Percentiles rank a stretch among this genome's conserved stretches.
phyloP scores from a whole-genome alignment of 2,329 filamentous ascomycete species.

The Chrysoporthe cubensis region DNA sequence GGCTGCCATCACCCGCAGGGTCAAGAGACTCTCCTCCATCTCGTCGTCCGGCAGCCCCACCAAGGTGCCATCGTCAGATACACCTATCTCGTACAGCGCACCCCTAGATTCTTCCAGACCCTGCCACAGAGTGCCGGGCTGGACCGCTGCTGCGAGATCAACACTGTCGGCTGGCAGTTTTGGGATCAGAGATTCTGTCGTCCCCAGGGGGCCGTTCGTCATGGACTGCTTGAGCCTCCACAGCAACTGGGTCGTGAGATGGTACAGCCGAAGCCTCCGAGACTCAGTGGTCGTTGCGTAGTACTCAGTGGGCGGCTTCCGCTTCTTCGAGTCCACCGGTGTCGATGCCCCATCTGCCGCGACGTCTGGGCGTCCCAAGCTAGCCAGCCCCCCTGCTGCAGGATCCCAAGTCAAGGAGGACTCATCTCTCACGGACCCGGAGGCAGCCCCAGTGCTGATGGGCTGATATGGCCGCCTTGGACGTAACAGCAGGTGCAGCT shows the following conservation, averaged over 20 bases:
- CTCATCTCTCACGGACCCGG: constrained; percentile 19
- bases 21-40: constrained; percentile 86
- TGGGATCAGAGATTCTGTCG: constrained; percentile 69
- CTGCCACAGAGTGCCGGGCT: constrained; percentile 65
- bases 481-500: constrained; percentile 84
- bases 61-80: constrained; percentile 91
- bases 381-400: constrained; percentile 31
- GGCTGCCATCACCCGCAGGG: constrained; percentile 86
- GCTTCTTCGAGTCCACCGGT: constrained; percentile 11
- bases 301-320: constrained; percentile 15
- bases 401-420: constrained; percentile 12
- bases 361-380: neutral
- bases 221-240: constrained; percentile 95
- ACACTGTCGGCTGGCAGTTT: constrained; percentile 69
- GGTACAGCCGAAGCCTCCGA: constrained; percentile 82
- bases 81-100: constrained; percentile 93
- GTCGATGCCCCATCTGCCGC: constrained; percentile 39
- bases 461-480: constrained; percentile 70
- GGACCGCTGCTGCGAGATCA: constrained; percentile 50
- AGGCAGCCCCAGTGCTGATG: constrained; percentile 61
- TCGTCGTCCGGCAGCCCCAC: constrained; percentile 89
- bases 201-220: constrained; percentile 57
- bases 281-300: constrained; percentile 58
- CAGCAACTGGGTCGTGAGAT: constrained; percentile 90
- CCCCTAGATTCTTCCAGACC: constrained; percentile 92